A percentile compares a stretch with the other conserved stretches of the same genome.
These are phyloP conservation scores for Podospora bellae-mahoneyi DNA, from an alignment of 495 filamentous ascomycete species.

Conservation along the genomic window DNA sequence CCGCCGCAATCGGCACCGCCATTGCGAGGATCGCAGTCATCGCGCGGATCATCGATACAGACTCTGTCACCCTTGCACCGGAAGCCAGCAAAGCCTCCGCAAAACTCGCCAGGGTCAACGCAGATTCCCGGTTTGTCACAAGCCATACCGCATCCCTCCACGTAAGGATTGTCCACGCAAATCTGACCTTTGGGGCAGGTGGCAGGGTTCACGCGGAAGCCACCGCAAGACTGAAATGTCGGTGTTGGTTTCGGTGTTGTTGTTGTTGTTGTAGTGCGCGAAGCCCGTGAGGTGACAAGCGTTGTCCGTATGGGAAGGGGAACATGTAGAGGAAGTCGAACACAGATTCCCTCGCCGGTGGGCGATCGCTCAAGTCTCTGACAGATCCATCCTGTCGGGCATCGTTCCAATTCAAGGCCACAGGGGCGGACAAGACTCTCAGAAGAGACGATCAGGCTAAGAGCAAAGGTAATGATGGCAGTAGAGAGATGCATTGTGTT, in stretches of 20 bases:
- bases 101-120: conserved; percentile 27
- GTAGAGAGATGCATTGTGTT: conserved; percentile 16
- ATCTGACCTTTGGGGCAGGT: conserved; percentile 22
- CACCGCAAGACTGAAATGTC: conserved; percentile 29
- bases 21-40: conserved; percentile 29
- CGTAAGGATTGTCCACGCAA: conserved; percentile 32
- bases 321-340: conserved; percentile 18
- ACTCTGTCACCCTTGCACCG: conserved; percentile 25
- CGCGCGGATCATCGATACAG: conserved; percentile 33
- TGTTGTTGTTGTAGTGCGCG: background rate
- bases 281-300: conserved; percentile 12
- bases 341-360: conserved; percentile 19
- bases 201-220: conserved; percentile 22
- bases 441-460: conserved; percentile 7
- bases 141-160: conserved; percentile 30
- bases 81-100: conserved; percentile 32
- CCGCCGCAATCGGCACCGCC: conserved; percentile 34
- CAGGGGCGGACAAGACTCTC: conserved; percentile 14
- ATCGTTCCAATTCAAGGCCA: conserved; percentile 29
- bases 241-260: conserved; percentile 6
- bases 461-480: conserved; percentile 12
- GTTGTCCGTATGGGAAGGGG: conserved; percentile 17
- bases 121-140: conserved; percentile 34
- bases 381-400: conserved; percentile 18
- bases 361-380: conserved; percentile 16